phyloP scores from a whole-genome alignment of 2,329 filamentous ascomycete species.

The Trichoderma sp. region DNA sequence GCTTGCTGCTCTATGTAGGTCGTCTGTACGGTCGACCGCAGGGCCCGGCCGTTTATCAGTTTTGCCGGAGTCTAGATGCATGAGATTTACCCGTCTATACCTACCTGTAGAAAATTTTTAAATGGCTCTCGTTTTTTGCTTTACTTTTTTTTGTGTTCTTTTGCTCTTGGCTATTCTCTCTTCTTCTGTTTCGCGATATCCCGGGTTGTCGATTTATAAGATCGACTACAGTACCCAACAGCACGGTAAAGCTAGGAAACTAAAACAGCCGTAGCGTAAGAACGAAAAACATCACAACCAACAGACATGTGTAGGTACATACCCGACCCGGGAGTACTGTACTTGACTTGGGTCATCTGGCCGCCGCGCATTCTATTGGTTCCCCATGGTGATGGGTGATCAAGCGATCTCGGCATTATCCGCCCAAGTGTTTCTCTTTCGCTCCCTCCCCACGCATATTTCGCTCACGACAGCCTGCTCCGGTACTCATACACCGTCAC shows the following conservation, averaged over 20 bases:
- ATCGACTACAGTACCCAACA: background rate
- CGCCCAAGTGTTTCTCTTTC: background rate
- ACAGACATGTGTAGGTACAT: background rate
- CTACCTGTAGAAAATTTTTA: background rate
- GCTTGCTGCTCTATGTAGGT: background rate
- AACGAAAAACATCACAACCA: background rate
- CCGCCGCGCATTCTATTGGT: conserved; percentile 1
- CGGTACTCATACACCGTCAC: background rate
- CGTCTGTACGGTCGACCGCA: conserved; percentile 1
- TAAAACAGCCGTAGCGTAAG: background rate
- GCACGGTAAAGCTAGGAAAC: background rate
- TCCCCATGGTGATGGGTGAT: conserved; percentile 9
- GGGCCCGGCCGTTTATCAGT: conserved; percentile 5
- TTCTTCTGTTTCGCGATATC: background rate
- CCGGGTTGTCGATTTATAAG: background rate
- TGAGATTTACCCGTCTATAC: background rate
- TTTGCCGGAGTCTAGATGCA: conserved; percentile 6
- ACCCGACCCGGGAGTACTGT: background rate
- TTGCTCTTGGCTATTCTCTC: background rate
- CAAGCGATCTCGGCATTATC: conserved; percentile 20
- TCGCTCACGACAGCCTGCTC: background rate
- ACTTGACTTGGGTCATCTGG: background rate
- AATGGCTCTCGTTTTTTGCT: background rate
- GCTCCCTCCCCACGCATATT: background rate
- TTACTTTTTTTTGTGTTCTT: background rate